These are phyloP conservation scores for Botrytis aclada DNA, from an alignment of 2,329 filamentous ascomycete species.

Conservation along the genomic window DNA sequence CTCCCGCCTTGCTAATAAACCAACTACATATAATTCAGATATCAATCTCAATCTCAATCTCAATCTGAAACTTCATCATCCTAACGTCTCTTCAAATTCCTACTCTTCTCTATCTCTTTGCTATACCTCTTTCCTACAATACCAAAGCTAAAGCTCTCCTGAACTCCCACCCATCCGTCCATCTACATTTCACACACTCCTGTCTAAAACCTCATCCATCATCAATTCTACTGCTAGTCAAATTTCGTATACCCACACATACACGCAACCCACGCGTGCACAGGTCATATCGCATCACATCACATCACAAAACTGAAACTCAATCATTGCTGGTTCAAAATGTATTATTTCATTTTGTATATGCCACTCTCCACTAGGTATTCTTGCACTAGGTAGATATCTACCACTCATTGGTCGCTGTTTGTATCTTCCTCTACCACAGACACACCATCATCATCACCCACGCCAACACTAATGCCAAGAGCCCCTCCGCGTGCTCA, in stretches of 20 bases:
- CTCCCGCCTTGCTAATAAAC: background rate
- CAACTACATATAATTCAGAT: background rate
- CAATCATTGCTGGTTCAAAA: background rate
- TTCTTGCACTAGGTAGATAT: background rate
- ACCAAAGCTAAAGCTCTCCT: background rate
- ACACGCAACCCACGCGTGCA: background rate
- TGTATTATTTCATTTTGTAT: constrained; percentile 11
- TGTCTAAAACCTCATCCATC: background rate
- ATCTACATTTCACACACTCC: background rate
- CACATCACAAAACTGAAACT: background rate
- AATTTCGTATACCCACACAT: background rate
- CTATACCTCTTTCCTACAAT: background rate
- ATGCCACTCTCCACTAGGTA: constrained; percentile 1
- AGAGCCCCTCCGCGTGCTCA: too few relatives aligned
- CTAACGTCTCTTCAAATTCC: background rate
- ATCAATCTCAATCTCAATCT: background rate
- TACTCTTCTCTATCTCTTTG: background rate
- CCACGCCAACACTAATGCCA: background rate
- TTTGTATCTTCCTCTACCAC: background rate
- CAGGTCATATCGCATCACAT: background rate
- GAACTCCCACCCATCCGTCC: background rate
- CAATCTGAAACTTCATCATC: background rate
- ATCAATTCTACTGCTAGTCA: background rate
- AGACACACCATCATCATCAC: background rate
- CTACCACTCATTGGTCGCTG: background rate